phyloP scores from a whole-genome alignment of 345 rosid genomes.

The Hirschfeldia incana region DNA sequence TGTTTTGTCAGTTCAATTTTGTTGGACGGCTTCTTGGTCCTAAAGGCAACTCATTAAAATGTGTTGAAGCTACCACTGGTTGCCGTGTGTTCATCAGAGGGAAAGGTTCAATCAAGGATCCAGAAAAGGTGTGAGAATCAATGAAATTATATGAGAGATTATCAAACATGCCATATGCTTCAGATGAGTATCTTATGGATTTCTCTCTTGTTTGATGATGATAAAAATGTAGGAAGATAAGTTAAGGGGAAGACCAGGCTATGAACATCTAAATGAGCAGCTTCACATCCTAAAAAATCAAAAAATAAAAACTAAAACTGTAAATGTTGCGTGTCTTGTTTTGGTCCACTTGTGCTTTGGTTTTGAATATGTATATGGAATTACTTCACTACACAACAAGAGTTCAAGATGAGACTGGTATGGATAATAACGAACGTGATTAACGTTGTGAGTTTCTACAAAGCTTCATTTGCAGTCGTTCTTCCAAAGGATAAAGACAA shows the following conservation, averaged over 20 bases:
- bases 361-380: too few species aligned
- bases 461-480: too few species aligned
- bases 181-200: background rate
- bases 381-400: too few species aligned
- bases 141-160: background rate
- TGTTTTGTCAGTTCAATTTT: constrained; percentile 76
- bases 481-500: too few species aligned
- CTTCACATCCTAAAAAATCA: constrained; percentile 78
- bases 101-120: too few species aligned
- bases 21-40: constrained; percentile 98
- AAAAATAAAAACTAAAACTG: too few species aligned
- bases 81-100: constrained; percentile 98
- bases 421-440: too few species aligned
- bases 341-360: too few species aligned
- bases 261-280: constrained; percentile 73
- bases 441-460: too few species aligned
- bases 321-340: too few species aligned
- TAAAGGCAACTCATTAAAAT: constrained; percentile 95
- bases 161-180: background rate
- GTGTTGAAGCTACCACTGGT: constrained; percentile 98
- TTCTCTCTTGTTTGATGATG: too few species aligned
- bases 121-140: constrained; percentile 72
- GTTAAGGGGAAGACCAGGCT: constrained; percentile 76
- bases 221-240: constrained; percentile 61
- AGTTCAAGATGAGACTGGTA: too few species aligned